phyloP scores from a whole-genome alignment of 2,329 filamentous ascomycete species.

The Setomelanomma holmii region DNA sequence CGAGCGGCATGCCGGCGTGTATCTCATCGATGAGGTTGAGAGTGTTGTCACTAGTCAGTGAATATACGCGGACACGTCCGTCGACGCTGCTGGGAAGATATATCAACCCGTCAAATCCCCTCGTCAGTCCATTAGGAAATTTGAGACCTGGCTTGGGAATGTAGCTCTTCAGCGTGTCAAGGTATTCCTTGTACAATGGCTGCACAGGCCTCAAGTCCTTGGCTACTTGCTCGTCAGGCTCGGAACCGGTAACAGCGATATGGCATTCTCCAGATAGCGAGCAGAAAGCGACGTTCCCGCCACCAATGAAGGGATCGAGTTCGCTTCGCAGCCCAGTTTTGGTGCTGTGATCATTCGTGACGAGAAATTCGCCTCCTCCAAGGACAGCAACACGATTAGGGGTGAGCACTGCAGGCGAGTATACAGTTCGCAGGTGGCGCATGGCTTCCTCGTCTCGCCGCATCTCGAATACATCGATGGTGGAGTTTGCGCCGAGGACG shows the following conservation, averaged over 20 bases:
- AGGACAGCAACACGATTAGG: constrained; percentile 35
- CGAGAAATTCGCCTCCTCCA: constrained; percentile 25
- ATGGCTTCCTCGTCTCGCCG: constrained; percentile 28
- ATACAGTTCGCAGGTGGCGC: constrained; percentile 31
- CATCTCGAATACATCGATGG: constrained; percentile 37
- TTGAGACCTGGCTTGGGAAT: constrained; percentile 31
- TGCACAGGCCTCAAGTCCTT: not conserved
- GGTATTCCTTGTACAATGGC: constrained; percentile 8
- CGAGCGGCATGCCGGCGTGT: constrained; percentile 31
- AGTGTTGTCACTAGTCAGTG: constrained; percentile 21
- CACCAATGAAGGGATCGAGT: constrained; percentile 35
- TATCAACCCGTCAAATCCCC: constrained; percentile 30
- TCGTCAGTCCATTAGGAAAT: constrained; percentile 38
- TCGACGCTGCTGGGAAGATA: constrained; percentile 37
- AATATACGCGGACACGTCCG: constrained; percentile 30
- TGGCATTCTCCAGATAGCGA: constrained; percentile 23
- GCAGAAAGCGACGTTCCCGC: constrained; percentile 38
- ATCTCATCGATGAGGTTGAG: constrained; percentile 31
- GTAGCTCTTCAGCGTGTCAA: constrained; percentile 4
- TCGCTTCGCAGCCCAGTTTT: constrained; percentile 29
- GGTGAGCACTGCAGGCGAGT: constrained; percentile 23
- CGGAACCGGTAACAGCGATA: constrained; percentile 16
- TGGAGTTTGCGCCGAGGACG: constrained; percentile 32
- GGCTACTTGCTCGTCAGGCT: constrained; percentile 3
- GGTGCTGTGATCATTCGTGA: constrained; percentile 37